Evolutionary conservation across 805 yeast genomes (phyloP).

Genomic region (Cyberlindnera samutprakarnensis): DNA sequence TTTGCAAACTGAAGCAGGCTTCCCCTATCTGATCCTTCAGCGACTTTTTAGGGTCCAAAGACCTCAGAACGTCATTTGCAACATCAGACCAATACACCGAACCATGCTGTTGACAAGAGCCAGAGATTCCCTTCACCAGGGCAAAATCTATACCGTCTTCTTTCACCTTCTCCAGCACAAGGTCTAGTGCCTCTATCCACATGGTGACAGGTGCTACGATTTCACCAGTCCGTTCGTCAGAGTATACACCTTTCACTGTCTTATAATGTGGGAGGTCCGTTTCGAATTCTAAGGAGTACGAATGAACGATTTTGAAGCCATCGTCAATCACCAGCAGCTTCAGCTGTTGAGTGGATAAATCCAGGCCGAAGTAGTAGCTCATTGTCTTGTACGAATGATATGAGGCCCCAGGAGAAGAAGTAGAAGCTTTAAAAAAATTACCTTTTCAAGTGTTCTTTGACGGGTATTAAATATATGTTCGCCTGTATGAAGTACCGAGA

Average conservation of each 20-base stretch:
- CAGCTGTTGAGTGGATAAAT: slow-evolving; percentile 84
- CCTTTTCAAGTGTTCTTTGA: too few species aligned
- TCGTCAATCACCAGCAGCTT: slow-evolving; percentile 63
- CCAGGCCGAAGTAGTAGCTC: slow-evolving; percentile 59
- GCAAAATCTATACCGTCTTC: slow-evolving; percentile 47
- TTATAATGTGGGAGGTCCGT: slow-evolving; percentile 50
- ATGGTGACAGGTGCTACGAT: slow-evolving; percentile 77
- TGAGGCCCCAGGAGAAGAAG: too few species aligned
- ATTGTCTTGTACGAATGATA: slow-evolving; percentile 2
- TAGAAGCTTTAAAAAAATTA: too few species aligned
- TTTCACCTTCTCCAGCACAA: slow-evolving; percentile 45
- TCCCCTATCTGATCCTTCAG: slow-evolving; percentile 42
- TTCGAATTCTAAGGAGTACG: slow-evolving; percentile 70
- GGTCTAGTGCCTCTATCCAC: slow-evolving; percentile 84
- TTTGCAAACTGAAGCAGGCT: slow-evolving; percentile 49
- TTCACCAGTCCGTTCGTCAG: slow-evolving; percentile 45
- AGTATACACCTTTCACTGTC: slow-evolving; percentile 67
- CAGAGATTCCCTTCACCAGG: slow-evolving; percentile 59
- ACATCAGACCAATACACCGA: slow-evolving; percentile 68
- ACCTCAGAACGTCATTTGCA: slow-evolving; percentile 34
- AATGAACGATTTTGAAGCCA: slow-evolving; percentile 41
- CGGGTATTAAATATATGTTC: too few species aligned
- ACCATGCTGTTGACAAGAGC: slow-evolving; percentile 92
- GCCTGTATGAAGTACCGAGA: too few species aligned
- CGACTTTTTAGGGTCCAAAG: slow-evolving; percentile 25